These are phyloP conservation scores for Monilinia aucupariae DNA, from an alignment of 2,329 filamentous ascomycete species.

Conservation along the genomic window DNA sequence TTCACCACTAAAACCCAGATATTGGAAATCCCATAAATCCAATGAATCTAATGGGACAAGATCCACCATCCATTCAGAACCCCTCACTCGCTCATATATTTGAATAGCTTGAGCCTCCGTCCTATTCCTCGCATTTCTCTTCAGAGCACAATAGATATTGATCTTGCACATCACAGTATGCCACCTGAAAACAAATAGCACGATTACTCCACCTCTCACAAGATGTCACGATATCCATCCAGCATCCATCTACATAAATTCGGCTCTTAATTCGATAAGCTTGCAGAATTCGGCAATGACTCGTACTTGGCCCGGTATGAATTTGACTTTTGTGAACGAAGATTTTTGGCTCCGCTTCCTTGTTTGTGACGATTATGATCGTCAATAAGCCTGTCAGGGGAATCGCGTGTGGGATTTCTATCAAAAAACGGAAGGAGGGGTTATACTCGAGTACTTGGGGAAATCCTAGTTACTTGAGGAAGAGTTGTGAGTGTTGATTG, in stretches of 20 bases:
- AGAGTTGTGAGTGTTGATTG: too few species aligned
- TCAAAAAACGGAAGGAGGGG: too few species aligned
- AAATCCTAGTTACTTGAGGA: too few species aligned
- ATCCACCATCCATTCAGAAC: conserved; percentile 13
- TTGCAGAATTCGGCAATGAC: neutral
- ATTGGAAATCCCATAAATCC: neutral
- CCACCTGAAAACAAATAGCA: conserved; percentile 11
- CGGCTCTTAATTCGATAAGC: neutral
- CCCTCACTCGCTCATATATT: neutral
- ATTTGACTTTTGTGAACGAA: neutral
- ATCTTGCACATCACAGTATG: neutral
- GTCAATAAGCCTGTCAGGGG: too few species aligned
- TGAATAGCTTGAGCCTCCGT: neutral
- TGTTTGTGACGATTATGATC: neutral
- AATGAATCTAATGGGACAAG: neutral
- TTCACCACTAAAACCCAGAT: neutral
- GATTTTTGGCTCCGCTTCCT: neutral
- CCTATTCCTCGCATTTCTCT: conserved; percentile 2
- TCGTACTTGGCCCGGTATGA: too few species aligned
- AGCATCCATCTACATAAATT: neutral
- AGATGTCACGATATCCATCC: neutral
- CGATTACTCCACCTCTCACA: neutral
- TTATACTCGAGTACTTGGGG: too few species aligned
- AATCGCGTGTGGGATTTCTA: too few species aligned
- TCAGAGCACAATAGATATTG: neutral